phyloP scores from a whole-genome alignment of 2,329 filamentous ascomycete species.

The Ascochyta koolunga region DNA sequence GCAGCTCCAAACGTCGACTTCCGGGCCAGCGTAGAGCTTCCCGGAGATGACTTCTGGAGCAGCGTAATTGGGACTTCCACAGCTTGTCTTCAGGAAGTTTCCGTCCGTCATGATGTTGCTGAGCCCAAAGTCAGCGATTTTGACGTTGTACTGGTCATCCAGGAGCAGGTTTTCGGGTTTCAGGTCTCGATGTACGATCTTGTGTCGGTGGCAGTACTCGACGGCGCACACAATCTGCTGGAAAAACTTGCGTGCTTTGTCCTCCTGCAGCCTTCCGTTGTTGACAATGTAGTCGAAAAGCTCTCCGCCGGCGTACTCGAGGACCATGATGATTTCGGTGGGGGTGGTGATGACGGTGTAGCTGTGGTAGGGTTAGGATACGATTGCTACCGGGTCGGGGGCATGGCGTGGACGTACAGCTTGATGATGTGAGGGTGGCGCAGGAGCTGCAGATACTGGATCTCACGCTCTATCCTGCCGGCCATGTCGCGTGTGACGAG shows the following conservation, averaged over 20 bases:
- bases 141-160: constrained; percentile 95
- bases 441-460: constrained; percentile 94
- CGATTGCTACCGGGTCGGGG: background rate
- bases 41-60: constrained; percentile 97
- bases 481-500: constrained; percentile 98
- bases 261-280: constrained; percentile 87
- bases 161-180: constrained; percentile 97
- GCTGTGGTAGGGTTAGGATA: constrained; percentile 52
- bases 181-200: constrained; percentile 96
- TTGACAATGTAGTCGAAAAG: constrained; percentile 98
- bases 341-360: constrained; percentile 97
- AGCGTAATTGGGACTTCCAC: constrained; percentile 96
- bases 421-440: constrained; percentile 99
- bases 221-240: constrained; percentile 99
- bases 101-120: constrained; percentile 99
- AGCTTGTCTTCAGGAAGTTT: constrained; percentile 98
- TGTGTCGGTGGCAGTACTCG: constrained; percentile 98
- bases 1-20: constrained; percentile 98
- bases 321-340: constrained; percentile 97
- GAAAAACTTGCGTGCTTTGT: constrained; percentile 95
- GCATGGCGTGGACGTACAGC: constrained; percentile 65
- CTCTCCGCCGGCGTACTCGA: constrained; percentile 96
- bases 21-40: constrained; percentile 94
- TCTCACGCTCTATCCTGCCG: constrained; percentile 94
- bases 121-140: constrained; percentile 97